phyloP scores from a whole-genome alignment of 345 rosid species.

The Psidium guajava region DNA sequence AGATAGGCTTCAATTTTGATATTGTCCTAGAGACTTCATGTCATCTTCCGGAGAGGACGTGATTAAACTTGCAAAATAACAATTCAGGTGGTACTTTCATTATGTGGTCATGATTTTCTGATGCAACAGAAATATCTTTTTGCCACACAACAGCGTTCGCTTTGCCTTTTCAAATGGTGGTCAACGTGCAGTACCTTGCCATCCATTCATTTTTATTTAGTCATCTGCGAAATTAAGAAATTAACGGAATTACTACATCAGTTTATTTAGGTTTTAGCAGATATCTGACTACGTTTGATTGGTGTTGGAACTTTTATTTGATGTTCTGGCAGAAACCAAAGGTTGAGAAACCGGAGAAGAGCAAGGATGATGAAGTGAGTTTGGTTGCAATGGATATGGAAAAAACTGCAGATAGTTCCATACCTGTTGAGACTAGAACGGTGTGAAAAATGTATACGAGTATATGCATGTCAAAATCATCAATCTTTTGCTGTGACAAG shows the following conservation, averaged over 20 bases:
- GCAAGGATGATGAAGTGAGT: constrained; percentile 4
- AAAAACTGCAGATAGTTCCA: constrained; percentile 6
- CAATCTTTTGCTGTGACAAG: background rate
- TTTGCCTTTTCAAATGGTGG: background rate
- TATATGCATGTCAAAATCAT: background rate
- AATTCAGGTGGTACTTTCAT: background rate
- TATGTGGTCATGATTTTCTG: background rate
- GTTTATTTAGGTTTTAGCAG: background rate
- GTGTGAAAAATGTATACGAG: background rate
- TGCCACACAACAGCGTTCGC: background rate
- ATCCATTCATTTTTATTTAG: background rate
- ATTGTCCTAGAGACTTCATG: background rate
- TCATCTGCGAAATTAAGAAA: background rate
- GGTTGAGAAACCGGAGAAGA: constrained; percentile 16
- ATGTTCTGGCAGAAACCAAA: constrained; percentile 27
- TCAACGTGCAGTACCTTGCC: background rate
- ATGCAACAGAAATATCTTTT: background rate
- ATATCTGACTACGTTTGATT: background rate
- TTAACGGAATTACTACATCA: background rate
- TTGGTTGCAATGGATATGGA: constrained; percentile 14
- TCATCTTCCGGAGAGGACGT: background rate
- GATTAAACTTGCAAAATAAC: background rate
- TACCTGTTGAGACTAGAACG: background rate
- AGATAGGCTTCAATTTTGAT: background rate
- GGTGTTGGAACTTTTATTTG: background rate